Evolutionary conservation across 73 alveolate species (phyloP).

Genomic region (Uronychia binucleata): DNA sequence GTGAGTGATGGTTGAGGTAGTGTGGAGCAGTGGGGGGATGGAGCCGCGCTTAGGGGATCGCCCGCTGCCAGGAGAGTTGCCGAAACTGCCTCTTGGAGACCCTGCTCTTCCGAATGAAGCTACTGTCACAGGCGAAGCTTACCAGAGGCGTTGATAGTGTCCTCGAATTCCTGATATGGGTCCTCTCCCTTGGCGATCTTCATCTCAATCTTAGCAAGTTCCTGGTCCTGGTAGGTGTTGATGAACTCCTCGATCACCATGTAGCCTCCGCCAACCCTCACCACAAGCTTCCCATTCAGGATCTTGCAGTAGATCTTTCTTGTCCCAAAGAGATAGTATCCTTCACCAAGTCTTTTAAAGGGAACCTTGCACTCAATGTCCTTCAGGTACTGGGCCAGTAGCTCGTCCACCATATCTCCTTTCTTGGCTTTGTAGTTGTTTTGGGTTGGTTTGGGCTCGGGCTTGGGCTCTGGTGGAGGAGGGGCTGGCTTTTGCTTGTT

Average conservation of each 20-base stretch:
- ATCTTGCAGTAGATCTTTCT: slow-evolving; percentile 59
- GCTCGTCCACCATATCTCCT: slow-evolving; percentile 59
- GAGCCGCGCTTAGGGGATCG: neutral
- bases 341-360: slow-evolving; percentile 65
- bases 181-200: neutral
- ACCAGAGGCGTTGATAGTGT: neutral
- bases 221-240: slow-evolving; percentile 48
- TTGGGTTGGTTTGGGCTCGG: slow-evolving; percentile 18
- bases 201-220: slow-evolving; percentile 36
- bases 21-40: too few relatives aligned
- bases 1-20: too few relatives aligned
- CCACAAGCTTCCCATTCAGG: slow-evolving; percentile 57
- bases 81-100: neutral
- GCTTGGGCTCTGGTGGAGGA: neutral
- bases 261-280: slow-evolving; percentile 78
- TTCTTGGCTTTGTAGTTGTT: slow-evolving; percentile 22
- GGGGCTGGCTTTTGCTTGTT: slow-evolving; percentile 32
- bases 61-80: neutral
- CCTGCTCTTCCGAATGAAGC: neutral
- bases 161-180: neutral
- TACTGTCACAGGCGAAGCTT: neutral
- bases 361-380: slow-evolving; percentile 57
- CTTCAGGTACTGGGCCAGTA: slow-evolving; percentile 53
- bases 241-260: slow-evolving; percentile 67
- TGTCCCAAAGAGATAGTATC: slow-evolving; percentile 68